Evolutionary conservation across 441 rosid genomes (phyloP).

Genomic region (Gossypium davidsonii): DNA sequence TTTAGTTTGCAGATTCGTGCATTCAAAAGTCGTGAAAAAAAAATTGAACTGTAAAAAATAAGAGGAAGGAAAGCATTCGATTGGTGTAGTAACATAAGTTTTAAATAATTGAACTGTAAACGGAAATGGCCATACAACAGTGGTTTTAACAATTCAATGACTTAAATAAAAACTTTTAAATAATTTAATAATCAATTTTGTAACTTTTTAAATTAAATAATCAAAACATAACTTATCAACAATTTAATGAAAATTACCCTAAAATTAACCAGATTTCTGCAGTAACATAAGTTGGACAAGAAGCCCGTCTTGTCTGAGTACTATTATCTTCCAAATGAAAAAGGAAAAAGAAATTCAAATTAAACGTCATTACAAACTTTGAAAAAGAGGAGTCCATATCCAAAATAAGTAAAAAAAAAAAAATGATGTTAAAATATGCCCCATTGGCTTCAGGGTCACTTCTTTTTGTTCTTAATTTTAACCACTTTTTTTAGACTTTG

Average conservation of each 20-base stretch:
- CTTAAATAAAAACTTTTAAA: too few species aligned
- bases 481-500: background rate
- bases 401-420: background rate
- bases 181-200: too few species aligned
- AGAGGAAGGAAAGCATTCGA: accelerated
- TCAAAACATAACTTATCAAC: background rate
- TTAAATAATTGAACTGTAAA: too few species aligned
- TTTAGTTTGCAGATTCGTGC: too few species aligned
- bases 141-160: too few species aligned
- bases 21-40: too few species aligned
- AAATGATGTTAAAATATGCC: background rate
- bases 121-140: too few species aligned
- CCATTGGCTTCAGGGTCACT: background rate
- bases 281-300: background rate
- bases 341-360: background rate
- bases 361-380: background rate
- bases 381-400: background rate
- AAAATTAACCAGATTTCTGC: background rate
- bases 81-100: too few species aligned
- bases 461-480: background rate
- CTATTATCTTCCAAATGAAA: background rate
- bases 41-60: accelerated
- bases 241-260: background rate
- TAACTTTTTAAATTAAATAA: background rate
- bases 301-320: background rate